Conservation (phyloP, 176 grass and related monocot species). For the Hyparrhenia diplandra region DNA sequence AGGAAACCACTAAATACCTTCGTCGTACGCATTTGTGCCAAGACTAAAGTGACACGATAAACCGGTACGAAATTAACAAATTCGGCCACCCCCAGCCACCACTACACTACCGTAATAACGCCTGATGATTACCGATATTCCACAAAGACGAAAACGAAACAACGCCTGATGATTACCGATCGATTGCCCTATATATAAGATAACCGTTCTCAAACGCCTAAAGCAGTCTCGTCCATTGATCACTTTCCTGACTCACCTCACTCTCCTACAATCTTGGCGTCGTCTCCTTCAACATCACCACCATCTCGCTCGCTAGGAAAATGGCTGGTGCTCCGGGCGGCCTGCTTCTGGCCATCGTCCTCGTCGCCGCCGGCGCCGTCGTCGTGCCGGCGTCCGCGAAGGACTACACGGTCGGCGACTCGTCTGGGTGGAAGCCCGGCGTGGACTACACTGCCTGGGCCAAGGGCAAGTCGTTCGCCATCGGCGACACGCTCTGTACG, state of each 20-base stretch:
- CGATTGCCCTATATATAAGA: constrained; percentile 7
- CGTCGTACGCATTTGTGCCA: background rate
- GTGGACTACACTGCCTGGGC: constrained; percentile 65
- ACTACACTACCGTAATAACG: background rate
- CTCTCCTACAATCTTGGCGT: background rate
- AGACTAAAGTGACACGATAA: background rate
- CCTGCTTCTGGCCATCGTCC: constrained; percentile 19
- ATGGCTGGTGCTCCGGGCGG: constrained; percentile 36
- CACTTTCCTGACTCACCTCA: background rate
- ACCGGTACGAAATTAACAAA: background rate
- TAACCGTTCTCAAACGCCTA: background rate
- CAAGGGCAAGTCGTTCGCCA: constrained; percentile 44
- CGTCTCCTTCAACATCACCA: background rate
- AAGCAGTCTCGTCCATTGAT: background rate
- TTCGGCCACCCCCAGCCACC: background rate
- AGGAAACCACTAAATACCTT: background rate
- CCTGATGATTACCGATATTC: too few relatives aligned
- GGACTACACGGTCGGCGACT: constrained; percentile 57
- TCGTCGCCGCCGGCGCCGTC: background rate
- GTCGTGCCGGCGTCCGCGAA: constrained; percentile 45
- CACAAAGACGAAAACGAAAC: background rate
- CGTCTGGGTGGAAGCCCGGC: constrained; percentile 54
- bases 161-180: background rate
- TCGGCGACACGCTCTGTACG: constrained; percentile 58
- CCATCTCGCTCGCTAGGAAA: background rate